Evolutionary conservation across 2,329 filamentous ascomycete species (phyloP).

Genomic region (Blumeria hordei): DNA sequence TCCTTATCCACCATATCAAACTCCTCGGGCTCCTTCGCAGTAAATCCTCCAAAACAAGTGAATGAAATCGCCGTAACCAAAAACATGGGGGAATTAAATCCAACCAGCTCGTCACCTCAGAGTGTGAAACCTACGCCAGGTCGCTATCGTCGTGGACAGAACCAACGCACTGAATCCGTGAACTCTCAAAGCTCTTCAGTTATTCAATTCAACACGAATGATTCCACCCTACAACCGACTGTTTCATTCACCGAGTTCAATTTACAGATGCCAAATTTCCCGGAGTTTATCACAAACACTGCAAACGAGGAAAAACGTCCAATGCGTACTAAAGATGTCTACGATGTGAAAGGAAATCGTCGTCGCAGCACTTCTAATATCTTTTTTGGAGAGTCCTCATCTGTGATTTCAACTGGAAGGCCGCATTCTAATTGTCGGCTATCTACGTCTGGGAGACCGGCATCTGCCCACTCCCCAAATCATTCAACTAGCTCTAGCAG

Average conservation of each 20-base stretch:
- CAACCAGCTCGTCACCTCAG: conserved; percentile 15
- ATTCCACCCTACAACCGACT: conserved; percentile 11
- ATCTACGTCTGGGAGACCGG: too few species aligned
- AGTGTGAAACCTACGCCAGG: conserved; percentile 49
- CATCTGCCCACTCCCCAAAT: too few species aligned
- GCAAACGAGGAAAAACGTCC: conserved; percentile 33
- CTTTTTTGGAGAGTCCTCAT: too few species aligned
- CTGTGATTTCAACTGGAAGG: too few species aligned
- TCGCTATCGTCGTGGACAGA: conserved; percentile 49
- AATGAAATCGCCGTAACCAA: not conserved
- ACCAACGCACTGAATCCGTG: conserved; percentile 21
- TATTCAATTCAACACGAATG: conserved; percentile 12
- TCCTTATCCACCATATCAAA: not conserved
- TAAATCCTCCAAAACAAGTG: not conserved
- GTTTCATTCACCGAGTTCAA: conserved; percentile 7
- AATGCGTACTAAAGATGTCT: conserved; percentile 14
- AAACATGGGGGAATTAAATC: not conserved
- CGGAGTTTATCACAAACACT: conserved; percentile 9
- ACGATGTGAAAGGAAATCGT: conserved; percentile 54
- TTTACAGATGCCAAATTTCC: conserved; percentile 12
- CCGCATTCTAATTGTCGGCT: too few species aligned
- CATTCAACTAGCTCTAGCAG: too few species aligned
- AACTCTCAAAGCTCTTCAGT: not conserved
- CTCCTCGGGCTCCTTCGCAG: not conserved
- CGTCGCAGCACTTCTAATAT: conserved; percentile 12